Evolutionary conservation across 768 basidiomycete species (phyloP), one percentile per base, ranked within the genome.

Genomic region (Coprinellus micaceus): DNA sequence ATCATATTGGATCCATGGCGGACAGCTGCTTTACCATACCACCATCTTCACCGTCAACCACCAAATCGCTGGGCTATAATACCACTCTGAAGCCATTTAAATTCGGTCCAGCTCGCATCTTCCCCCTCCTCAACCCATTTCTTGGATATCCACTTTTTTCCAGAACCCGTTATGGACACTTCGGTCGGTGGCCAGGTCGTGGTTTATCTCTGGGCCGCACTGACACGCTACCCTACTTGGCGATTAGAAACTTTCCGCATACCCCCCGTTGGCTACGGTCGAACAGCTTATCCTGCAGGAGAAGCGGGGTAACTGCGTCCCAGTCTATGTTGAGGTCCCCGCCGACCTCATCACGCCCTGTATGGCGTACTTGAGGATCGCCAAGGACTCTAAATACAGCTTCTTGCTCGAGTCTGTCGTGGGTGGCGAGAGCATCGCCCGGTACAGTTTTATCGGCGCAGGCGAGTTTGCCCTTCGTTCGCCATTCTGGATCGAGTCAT

Each of bases 341-440:
- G 95, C 94, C 45, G 97, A 99, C 68, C 84, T 98, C 59, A 82
- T 98, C 59, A 99, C 97, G 24, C 97, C 97, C 70, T 94, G 94
- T 67, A 89, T 94, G 75, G 95, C 97, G 6, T 99, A 98, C 71
- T 84, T 99, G 47, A 85, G 93, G 56, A 81, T 98, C 59, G 86
- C 95, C 12, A 88, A 94, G 65, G 91, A 94, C 65, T 91, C 92
- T 1, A 91, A 89, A 68, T 91, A 96, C 75, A 94, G 91, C 68
- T 99, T 98, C 71, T 74, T 99, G 46, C 81, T 99, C 41, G 97
- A 99, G 71, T 94, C 92, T 45, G 89, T 98, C 43, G 79, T 92
- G 26, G 89, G 83, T 26, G 95, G 94, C 40, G 93, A 97, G 76
- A 91, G 84, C 67, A 75, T 96, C 47, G 94, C 90, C 30, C 84